Conservation (phyloP, 306 rosid species). For the Purshia tridentata region DNA sequence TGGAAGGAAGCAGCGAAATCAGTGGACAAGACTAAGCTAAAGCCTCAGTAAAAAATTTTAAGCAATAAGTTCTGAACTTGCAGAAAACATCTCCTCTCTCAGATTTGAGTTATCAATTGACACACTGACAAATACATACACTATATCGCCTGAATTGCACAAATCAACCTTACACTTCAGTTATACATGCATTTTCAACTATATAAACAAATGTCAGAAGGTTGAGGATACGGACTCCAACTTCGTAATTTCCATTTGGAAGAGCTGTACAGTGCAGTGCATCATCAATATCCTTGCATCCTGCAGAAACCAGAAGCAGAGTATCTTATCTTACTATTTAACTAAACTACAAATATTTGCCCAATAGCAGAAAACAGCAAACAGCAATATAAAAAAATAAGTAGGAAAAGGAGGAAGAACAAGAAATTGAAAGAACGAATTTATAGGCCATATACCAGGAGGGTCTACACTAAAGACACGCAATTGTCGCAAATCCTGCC, state of each 20-base stretch:
- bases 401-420: background rate
- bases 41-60: background rate
- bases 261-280: conserved; percentile 89
- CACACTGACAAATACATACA: background rate
- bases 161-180: background rate
- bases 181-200: background rate
- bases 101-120: background rate
- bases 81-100: background rate
- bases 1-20: background rate
- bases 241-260: conserved; percentile 96
- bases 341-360: conserved; percentile 5
- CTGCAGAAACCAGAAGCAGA: conserved; percentile 47
- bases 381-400: background rate
- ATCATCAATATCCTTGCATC: conserved; percentile 97
- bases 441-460: conserved; percentile 59
- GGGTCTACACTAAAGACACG: conserved; percentile 93
- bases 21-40: background rate
- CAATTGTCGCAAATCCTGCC: conserved; percentile 79
- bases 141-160: background rate
- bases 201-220: background rate
- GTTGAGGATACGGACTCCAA: conserved; percentile 96
- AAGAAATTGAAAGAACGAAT: background rate
- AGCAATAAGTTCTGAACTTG: background rate
- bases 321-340: background rate
- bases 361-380: background rate